phyloP scores from a whole-genome alignment of 2,329 filamentous ascomycete genomes.

The Aureobasidium pullulans region DNA sequence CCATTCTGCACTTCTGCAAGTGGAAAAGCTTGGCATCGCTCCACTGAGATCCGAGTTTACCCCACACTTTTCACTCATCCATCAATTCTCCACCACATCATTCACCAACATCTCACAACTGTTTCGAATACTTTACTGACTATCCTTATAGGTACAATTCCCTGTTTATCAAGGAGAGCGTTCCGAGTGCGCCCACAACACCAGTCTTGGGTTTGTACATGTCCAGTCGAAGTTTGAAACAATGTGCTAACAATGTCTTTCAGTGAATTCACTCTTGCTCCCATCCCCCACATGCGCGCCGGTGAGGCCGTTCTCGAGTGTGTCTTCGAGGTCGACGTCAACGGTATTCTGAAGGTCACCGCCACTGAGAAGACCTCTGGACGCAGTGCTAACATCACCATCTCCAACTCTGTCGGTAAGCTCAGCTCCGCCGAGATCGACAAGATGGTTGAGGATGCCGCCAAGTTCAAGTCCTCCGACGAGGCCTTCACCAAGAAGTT shows the following conservation, averaged over 20 bases:
- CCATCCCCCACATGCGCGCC: constrained; percentile 73
- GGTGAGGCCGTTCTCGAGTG: constrained; percentile 95
- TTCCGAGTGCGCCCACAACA: constrained; percentile 88
- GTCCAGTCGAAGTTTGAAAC: neutral
- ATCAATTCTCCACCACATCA: neutral
- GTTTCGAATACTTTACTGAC: neutral
- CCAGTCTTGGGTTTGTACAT: neutral
- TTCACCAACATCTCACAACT: neutral
- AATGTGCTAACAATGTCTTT: constrained; percentile 63
- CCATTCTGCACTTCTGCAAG: neutral
- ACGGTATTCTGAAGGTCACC: constrained; percentile 99
- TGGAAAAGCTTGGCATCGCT: neutral
- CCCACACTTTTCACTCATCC: neutral
- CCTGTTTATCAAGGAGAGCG: constrained; percentile 94
- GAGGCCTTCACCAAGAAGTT: constrained; percentile 99
- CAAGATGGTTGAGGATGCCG: constrained; percentile 88
- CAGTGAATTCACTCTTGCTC: constrained; percentile 42
- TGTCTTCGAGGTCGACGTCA: constrained; percentile 99
- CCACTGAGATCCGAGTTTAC: neutral
- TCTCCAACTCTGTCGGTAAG: constrained; percentile 99
- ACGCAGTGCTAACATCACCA: constrained; percentile 98
- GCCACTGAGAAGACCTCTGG: constrained; percentile 98
- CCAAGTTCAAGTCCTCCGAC: constrained; percentile 97
- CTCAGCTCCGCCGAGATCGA: constrained; percentile 91
- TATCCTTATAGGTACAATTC: constrained; percentile 22